Conservation (phyloP, 1,284 basidiomycete species). For the Ustilago lituana region DNA sequence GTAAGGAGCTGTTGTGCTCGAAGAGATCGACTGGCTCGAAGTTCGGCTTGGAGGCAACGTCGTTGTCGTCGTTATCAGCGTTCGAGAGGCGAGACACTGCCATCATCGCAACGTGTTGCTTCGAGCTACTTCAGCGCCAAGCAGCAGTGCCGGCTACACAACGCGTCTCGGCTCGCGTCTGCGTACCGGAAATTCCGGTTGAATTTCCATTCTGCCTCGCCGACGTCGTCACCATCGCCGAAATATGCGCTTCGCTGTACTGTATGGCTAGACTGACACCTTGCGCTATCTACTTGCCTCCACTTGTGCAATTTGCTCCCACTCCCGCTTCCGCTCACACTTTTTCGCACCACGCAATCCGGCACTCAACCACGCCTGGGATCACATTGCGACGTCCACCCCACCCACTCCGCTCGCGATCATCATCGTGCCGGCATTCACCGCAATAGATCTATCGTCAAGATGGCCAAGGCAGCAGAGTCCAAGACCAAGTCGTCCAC, state of each 20-base stretch:
- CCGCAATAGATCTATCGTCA: conserved; percentile 21
- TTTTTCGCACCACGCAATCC: not conserved
- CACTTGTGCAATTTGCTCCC: not conserved
- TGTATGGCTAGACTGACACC: conserved; percentile 9
- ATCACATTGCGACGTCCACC: not conserved
- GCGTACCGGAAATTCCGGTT: conserved; percentile 1
- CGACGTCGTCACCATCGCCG: conserved; percentile 3
- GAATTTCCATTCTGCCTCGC: conserved; percentile 19
- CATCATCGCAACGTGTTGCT: conserved; percentile 26
- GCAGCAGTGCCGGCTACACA: not conserved
- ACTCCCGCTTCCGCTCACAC: not conserved
- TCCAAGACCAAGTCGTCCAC: conserved; percentile 59
- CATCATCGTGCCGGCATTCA: not conserved
- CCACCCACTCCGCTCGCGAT: not conserved
- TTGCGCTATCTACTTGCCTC: conserved; percentile 3
- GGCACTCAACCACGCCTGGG: not conserved
- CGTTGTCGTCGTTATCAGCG: conserved; percentile 25
- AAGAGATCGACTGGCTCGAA: not conserved
- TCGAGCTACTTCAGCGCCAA: not conserved
- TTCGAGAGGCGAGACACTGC: not conserved
- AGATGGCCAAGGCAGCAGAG: conserved; percentile 61
- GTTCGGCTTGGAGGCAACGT: not conserved
- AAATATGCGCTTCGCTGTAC: not conserved
- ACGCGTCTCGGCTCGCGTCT: conserved; percentile 36
- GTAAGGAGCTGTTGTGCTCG: no score